Base-by-base conservation (phyloP, 345 rosid species). In the Brassica carinata region DNA sequence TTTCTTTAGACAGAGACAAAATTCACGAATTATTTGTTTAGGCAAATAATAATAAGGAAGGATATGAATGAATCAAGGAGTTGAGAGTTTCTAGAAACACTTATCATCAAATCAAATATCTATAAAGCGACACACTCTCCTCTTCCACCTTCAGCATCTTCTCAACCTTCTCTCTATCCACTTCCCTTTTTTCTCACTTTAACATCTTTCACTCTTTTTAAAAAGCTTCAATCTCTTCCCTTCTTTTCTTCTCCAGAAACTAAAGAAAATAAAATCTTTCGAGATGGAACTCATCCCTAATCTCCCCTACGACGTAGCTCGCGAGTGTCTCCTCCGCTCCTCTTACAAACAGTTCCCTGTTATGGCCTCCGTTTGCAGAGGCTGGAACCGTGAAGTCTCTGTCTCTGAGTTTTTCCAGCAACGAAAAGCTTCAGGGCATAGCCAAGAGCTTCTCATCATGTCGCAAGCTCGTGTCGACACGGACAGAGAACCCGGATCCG, bases 271-370 rank as follows among this genome's bases (percentile, higher is more conserved):
- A 6, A 59, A 61, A 8, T 8, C 33, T 59, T 73, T 40, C 0
- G 53, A 9, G 59, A 89, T 92, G 94, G 94, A 86, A 26, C 64
- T 90, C 65, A 87, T 90, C 17, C 95, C 94, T 0, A 85, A 88
- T 30, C 88, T 93, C 40, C 94, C 94, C 1, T 48, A 89, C 26
- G 96, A 91, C 36, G 51, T 88, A 4, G 91, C 89, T 7, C 89
- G 88, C 1, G 87, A 88, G 71, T 90, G 94, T 77, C 83, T 93
- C 27, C 73, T 87, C 17, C 91, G 93, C 14, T 68, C 89, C 2
- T 57, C 80, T 0, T 87, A 86, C 81, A 64, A 73, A n/a, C 84
- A 85, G 10, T 82, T 91, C 71, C 67, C 90, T 0, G 10, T 66
- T 0, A 85, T 84, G 6, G 73, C 86, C 8, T 85, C 94, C 8